Evolutionary conservation across 495 filamentous ascomycete genomes (phyloP), one percentile per base, ranked within the genome.

Genomic region (Friedmanniomyces simplex): DNA sequence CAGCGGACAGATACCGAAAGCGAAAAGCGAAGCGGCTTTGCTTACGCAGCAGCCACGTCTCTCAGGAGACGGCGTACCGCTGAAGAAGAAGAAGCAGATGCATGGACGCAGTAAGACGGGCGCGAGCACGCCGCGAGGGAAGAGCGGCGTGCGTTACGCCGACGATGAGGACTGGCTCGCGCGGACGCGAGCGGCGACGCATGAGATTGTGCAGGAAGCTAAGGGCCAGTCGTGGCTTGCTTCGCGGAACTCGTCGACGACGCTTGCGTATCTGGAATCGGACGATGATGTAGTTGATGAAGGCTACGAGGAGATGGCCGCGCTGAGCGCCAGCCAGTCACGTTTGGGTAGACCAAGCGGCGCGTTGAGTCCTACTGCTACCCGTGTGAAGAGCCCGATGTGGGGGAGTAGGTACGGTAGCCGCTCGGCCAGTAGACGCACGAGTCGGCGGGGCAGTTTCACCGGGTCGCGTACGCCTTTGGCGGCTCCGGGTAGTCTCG

Each of bases 171-270:
- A 69, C 49, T 73, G 71, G 71, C 54, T 73, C 21, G 61, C 66
- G 20, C 66, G 70, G 22, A 68, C 70, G 0, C 64, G 70, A 16
- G 64, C 69, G 12, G 63, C 63, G 1, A 71, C 71, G 21, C 65
- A 68, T 16, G 58, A 59, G 28, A 57, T 67, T 39, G 60, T 67
- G 39, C 58, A 69, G 42, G 70, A 72, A 53, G 58, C 59, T n/a
- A 73, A 73, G 52, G 71, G 71, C 12, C 70, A 72, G 62, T 61
- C 64, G 16, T 73, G 70, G 70, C 62, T 71, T 0, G 65, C 69
- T n/a, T 55, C 64, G 50, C 57, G 68, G 20, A 64, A 63, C 26
- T 68, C 64, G 18, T 68, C 66, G 13, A 70, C 71, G 6, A 65
- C 65, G 26, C 45, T 72, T 18, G 58, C 61, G 1, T 37, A 49